Evolutionary conservation across 2,329 filamentous ascomycete genomes (phyloP), one percentile per base, ranked within the genome.

Genomic region (Ascochyta koolunga): DNA sequence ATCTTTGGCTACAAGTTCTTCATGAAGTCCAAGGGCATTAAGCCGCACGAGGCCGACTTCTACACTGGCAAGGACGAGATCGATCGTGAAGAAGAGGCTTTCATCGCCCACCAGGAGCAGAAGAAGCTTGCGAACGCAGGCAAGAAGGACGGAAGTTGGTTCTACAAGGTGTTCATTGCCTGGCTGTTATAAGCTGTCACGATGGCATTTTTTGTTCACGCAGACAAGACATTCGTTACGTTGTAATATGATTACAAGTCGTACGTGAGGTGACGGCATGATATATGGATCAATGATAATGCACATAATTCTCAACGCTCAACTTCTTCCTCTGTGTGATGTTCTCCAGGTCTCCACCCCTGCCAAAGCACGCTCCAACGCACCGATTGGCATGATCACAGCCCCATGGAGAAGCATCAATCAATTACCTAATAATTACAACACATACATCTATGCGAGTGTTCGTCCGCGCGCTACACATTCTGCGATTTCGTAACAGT

Each of bases 1-100:
- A 84, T 91, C 68, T 83, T 86, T 54, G 89, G 87, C n/a, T 71
- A 71, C 59, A 71, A 71, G 33, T 46, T 62, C 48, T 27, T 60
- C 48, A 69, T 64, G 61, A 65, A 67, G 43, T 62, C 60, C 18
- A 66, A 68, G 60, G 61, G 62, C 40, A 62, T 89, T 46, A 78
- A 79, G 57, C 77, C 88, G 0, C 75, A 82, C 54, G 80, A 85
- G 64, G 86, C 82, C 27, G 89, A 91, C 78, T 83, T 91, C 58
- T 90, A 83, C 77, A 83, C 83, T 0, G 89, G 88, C 66, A 91
- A 91, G 78, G 87, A 88, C 47, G 80, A 83, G 55, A 89, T 91
- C 60, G 89, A 91, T 73, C 80, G 84, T 8, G 88, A 91, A 67
- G 89, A 92, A 76, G 82, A 84, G 55, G 86, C 85, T 58, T 91